Percentiles rank a stretch among this genome's conserved stretches.
These are phyloP conservation scores for Kernera saxatilis DNA, from an alignment of 345 rosid species.

Conservation along the genomic window DNA sequence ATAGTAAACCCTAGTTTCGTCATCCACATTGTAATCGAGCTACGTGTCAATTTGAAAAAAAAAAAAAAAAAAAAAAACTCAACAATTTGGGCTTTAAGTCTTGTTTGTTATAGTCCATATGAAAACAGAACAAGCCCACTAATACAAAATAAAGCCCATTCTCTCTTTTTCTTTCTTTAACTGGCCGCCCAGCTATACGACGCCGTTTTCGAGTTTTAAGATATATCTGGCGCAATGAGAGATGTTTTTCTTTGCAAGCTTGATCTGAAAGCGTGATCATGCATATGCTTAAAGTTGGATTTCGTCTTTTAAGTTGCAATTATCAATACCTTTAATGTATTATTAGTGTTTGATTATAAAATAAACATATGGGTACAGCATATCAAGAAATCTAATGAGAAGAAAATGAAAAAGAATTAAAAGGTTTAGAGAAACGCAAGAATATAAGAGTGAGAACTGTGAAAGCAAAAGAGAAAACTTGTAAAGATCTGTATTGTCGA, in stretches of 20 bases:
- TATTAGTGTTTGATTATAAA: conserved; percentile 7
- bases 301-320: conserved; percentile 20
- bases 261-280: conserved; percentile 16
- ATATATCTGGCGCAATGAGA: background rate
- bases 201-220: background rate
- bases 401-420: background rate
- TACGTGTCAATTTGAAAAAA: background rate
- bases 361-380: background rate
- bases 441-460: conserved; percentile 25
- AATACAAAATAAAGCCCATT: background rate
- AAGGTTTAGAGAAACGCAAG: conserved; percentile 22
- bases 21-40: background rate
- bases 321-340: conserved; percentile 1
- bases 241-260: background rate
- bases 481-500: conserved; percentile 3
- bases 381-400: background rate
- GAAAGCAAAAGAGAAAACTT: conserved; percentile 27
- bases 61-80: too few species aligned
- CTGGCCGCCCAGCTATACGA: background rate
- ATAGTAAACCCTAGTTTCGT: conserved; percentile 22
- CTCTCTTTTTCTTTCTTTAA: background rate
- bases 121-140: background rate
- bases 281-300: conserved; percentile 25
- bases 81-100: background rate
- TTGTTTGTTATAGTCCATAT: background rate